phyloP scores from a whole-genome alignment of 1,284 basidiomycete genomes.

The Sanghuangporus baumii region DNA sequence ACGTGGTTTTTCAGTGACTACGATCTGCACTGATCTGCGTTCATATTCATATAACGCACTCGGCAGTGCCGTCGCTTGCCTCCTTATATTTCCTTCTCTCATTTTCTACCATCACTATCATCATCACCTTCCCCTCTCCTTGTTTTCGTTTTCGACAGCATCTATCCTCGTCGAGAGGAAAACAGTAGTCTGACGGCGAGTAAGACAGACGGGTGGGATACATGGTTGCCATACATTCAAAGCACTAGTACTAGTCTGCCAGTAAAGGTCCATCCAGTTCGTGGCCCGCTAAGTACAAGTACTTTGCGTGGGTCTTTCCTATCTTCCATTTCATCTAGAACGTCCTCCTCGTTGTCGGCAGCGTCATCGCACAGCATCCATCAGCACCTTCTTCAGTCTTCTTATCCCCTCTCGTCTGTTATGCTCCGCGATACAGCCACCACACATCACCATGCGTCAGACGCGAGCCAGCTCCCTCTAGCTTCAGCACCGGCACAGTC shows the following conservation, averaged over 20 bases:
- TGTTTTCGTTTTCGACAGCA: not conserved
- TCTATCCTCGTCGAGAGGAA: not conserved
- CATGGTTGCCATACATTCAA: not conserved
- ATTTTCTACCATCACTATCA: not conserved
- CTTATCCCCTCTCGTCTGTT: not conserved
- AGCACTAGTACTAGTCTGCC: not conserved
- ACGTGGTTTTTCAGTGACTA: not conserved
- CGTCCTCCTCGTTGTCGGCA: not conserved
- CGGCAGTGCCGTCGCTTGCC: not conserved
- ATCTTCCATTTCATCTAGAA: not conserved
- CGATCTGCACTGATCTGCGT: not conserved
- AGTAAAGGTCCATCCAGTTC: too few relatives aligned
- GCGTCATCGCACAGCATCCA: not conserved
- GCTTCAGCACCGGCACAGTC: not conserved
- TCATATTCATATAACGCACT: not conserved
- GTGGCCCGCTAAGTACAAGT: too few relatives aligned
- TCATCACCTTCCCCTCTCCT: not conserved
- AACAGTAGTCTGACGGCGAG: not conserved
- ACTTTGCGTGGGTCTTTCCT: not conserved
- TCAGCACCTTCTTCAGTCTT: not conserved
- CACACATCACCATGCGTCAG: conserved; percentile 1
- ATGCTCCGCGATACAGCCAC: conserved; percentile 9
- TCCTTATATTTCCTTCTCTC: conserved; percentile 3
- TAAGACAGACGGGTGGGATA: not conserved
- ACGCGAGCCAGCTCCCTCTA: conserved; percentile 3